Evolutionary conservation across 2,329 filamentous ascomycete genomes (phyloP).

Genomic region (Sarocladium kiliense): DNA sequence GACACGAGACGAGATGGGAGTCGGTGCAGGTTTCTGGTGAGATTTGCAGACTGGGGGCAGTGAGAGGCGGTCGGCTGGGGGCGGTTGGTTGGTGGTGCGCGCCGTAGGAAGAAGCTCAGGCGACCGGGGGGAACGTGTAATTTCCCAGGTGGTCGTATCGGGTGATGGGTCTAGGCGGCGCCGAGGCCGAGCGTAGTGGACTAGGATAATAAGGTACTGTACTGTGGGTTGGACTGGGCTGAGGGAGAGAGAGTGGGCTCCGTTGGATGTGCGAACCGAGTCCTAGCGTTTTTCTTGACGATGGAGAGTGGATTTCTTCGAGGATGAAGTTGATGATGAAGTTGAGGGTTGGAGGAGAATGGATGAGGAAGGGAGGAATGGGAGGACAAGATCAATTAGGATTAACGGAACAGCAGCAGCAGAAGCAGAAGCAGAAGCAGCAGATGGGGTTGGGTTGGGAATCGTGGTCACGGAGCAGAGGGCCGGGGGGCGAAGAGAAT

Average conservation of each 20-base stretch:
- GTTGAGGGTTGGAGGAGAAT: neutral
- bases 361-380: neutral
- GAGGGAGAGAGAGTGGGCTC: neutral
- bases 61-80: neutral
- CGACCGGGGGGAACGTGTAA: slow-evolving; percentile 9
- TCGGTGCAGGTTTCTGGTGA: slow-evolving; percentile 5
- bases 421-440: neutral
- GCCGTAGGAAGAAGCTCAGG: slow-evolving; percentile 5
- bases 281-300: neutral
- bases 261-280: neutral
- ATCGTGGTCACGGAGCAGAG: neutral
- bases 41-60: neutral
- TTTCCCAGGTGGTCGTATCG: slow-evolving; percentile 10
- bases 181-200: slow-evolving; percentile 6
- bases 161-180: slow-evolving; percentile 5
- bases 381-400: neutral
- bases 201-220: neutral
- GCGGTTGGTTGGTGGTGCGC: neutral
- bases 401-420: no score
- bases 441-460: neutral
- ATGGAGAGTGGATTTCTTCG: neutral
- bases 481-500: neutral
- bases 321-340: neutral
- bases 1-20: neutral
- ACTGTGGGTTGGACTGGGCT: neutral